Base-by-base conservation (phyloP, 2,329 filamentous ascomycete genomes). In the Sclerotinia borealis region DNA sequence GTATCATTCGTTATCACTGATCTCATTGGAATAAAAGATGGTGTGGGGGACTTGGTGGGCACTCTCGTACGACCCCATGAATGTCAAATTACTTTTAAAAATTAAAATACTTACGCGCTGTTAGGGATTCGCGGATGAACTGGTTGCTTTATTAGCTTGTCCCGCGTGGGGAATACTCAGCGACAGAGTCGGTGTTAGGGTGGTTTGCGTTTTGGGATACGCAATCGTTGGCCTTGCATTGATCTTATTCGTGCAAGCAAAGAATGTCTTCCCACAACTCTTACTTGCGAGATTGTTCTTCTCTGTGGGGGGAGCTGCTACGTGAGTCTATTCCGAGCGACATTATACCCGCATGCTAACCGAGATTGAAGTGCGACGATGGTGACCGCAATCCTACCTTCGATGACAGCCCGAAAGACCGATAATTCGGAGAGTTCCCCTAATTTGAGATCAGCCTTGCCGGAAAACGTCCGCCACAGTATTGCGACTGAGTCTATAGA, bases 341-440 rank as follows among this genome's bases (percentile, higher is more conserved):
- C 43, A 58, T 47, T 15, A 34, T 58, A 49, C 25, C 43, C 51
- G 60, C 51, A 63, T 63, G 19, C 60, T 63, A 58, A 63, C 60
- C 51, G 41, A 58, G 29, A 58, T 56, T 65, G 13, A 62, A 86
- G 83, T 6, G 84, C 92, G 17, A 98, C 95, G 1, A 99, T 99
- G 95, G 95, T 99, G 25, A 98, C 95, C 10, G 95, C 95, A 4
- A 92, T 96, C 51, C 81, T 99, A 29, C 95, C 95, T 1, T 87
- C 83, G 13, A 77, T 89, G 68, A 87, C 85, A 6, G 82, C 83
- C 66, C 69, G 63, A 63, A 67, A 69, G 58, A 60, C 37, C 59
- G 54, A 64, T 67, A 60, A 65, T 72, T 64, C 56, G 59, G 43
- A 64, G 66, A 72, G 69, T 66, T 52, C 47, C 25, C 17, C 54